Percentiles rank a stretch among this genome's conserved stretches.
Evolutionary conservation across 345 rosid genomes (phyloP).

Genomic region (Aquilaria yunnanensis): DNA sequence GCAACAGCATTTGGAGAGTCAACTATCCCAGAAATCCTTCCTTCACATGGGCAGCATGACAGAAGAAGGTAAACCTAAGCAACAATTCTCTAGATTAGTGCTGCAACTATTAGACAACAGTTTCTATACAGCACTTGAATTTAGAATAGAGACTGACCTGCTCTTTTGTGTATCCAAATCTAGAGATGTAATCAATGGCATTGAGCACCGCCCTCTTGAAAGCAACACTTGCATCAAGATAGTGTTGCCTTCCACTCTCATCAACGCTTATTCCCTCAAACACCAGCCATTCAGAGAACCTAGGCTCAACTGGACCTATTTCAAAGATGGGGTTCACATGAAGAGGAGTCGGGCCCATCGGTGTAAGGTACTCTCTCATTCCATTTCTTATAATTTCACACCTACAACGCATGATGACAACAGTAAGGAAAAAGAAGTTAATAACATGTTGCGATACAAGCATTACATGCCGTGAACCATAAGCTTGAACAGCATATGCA

Average conservation of each 20-base stretch:
- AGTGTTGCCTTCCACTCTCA: slow-evolving; percentile 81
- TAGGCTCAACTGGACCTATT: slow-evolving; percentile 89
- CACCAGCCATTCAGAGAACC: slow-evolving; percentile 94
- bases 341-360: slow-evolving; percentile 89
- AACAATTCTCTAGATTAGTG: slow-evolving; percentile 1
- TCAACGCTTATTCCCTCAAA: slow-evolving; percentile 92
- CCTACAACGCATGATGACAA: slow-evolving; percentile 20
- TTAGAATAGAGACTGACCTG: slow-evolving; percentile 37
- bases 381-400: slow-evolving; percentile 82
- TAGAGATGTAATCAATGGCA: slow-evolving; percentile 81
- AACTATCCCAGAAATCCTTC: slow-evolving; percentile 86
- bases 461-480: neutral
- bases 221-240: slow-evolving; percentile 80
- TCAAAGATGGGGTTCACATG: slow-evolving; percentile 92
- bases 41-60: slow-evolving; percentile 94
- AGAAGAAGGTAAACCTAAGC: slow-evolving; percentile 70
- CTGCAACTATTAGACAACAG: too few relatives aligned
- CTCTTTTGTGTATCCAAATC: slow-evolving; percentile 91
- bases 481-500: neutral
- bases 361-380: slow-evolving; percentile 90
- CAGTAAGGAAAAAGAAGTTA: too few relatives aligned
- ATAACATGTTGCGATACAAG: too few relatives aligned
- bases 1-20: slow-evolving; percentile 89
- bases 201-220: slow-evolving; percentile 86
- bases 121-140: too few relatives aligned